phyloP scores from a whole-genome alignment of 768 basidiomycete genomes.

The Hericium rajendrae region DNA sequence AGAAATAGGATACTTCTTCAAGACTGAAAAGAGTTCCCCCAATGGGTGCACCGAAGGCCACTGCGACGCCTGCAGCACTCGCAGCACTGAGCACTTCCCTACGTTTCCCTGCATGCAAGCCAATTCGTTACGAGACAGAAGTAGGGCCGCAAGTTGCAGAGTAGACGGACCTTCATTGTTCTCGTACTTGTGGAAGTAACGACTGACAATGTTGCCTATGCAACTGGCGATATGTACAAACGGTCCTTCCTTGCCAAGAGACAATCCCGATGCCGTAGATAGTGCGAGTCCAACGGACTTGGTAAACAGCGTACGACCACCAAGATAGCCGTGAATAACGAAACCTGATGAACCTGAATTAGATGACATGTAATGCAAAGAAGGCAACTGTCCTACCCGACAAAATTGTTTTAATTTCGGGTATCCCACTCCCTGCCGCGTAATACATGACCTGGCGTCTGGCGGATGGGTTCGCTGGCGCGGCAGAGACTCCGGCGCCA shows the following conservation, averaged over 20 bases:
- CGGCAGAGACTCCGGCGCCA: conserved; percentile 9
- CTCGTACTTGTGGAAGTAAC: conserved; percentile 84
- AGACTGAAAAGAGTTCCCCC: conserved; percentile 88
- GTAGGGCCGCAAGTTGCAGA: background rate
- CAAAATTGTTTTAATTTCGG: conserved; percentile 92
- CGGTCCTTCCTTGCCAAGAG: conserved; percentile 70
- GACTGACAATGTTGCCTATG: conserved; percentile 86
- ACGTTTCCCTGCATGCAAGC: conserved; percentile 55
- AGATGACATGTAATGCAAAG: background rate
- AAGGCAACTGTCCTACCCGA: conserved; percentile 40
- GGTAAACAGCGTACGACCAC: conserved; percentile 78
- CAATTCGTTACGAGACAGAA: background rate
- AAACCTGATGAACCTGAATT: conserved; percentile 46
- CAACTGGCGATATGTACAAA: conserved; percentile 93
- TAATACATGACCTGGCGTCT: conserved; percentile 76
- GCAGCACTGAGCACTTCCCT: conserved; percentile 94
- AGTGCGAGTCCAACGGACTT: conserved; percentile 86
- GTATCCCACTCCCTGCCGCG: conserved; percentile 94
- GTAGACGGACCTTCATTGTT: conserved; percentile 68
- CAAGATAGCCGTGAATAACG: conserved; percentile 96
- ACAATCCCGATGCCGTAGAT: conserved; percentile 86
- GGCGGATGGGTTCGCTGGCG: conserved; percentile 13
- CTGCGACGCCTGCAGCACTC: conserved; percentile 94
- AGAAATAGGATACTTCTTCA: conserved; percentile 95
- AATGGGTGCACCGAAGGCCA: conserved; percentile 95